Evolutionary conservation across 2,329 filamentous ascomycete species (phyloP).

Genomic region (Ceratocystis ficicola): DNA sequence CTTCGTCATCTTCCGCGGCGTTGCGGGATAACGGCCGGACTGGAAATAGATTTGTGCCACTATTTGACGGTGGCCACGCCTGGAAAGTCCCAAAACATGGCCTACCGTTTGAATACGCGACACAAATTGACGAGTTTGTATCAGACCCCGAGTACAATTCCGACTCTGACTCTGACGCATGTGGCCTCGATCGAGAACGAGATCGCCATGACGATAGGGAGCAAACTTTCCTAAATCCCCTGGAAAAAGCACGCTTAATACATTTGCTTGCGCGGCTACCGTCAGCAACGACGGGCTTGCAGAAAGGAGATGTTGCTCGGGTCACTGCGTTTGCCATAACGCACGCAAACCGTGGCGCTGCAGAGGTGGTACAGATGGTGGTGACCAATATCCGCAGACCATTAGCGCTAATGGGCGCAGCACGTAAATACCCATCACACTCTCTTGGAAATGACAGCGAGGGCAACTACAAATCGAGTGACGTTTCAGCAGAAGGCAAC

Average conservation of each 20-base stretch:
- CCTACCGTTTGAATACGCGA: constrained; percentile 71
- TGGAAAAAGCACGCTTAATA: constrained; percentile 72
- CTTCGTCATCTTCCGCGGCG: constrained; percentile 30
- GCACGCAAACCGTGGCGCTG: constrained; percentile 70
- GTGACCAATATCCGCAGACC: constrained; percentile 70
- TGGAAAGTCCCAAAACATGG: constrained; percentile 63
- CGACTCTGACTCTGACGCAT: constrained; percentile 52
- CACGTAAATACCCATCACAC: constrained; percentile 41
- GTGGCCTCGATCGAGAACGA: constrained; percentile 52
- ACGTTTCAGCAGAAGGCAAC: not conserved
- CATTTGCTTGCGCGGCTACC: constrained; percentile 77
- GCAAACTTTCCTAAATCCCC: constrained; percentile 61
- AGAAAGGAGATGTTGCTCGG: constrained; percentile 75
- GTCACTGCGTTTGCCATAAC: constrained; percentile 81
- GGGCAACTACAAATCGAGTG: not conserved
- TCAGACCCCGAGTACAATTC: constrained; percentile 79
- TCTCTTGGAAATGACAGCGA: not conserved
- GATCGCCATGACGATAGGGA: constrained; percentile 27
- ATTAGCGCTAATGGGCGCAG: constrained; percentile 48
- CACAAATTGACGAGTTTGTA: constrained; percentile 63
- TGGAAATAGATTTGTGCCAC: constrained; percentile 40
- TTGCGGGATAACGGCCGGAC: not conserved
- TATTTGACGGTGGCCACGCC: constrained; percentile 64
- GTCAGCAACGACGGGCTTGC: constrained; percentile 57
- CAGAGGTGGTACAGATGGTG: constrained; percentile 85